These are phyloP conservation scores for Inga laurina DNA, from an alignment of 306 rosid species.

Conservation along the genomic window DNA sequence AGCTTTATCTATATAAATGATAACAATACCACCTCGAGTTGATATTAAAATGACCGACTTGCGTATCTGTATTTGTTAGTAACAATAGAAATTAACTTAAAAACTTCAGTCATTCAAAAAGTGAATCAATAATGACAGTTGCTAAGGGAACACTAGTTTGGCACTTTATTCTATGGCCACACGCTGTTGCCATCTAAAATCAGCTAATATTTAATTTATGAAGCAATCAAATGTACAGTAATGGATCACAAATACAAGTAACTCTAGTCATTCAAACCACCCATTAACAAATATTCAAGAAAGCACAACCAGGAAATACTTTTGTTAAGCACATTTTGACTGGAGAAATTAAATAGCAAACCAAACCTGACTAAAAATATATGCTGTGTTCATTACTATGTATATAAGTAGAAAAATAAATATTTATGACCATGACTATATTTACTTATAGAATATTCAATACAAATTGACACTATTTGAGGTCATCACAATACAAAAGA, in stretches of 20 bases:
- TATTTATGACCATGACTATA: neutral
- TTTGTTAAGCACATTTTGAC: slow-evolving; percentile 16
- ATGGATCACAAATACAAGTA: neutral
- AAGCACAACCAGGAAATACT: neutral
- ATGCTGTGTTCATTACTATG: neutral
- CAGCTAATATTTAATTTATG: slow-evolving; percentile 11
- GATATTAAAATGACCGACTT: neutral
- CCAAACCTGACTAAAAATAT: slow-evolving; percentile 16
- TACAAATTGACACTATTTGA: neutral
- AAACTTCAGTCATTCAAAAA: slow-evolving; percentile 8
- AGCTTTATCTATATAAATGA: slow-evolving; percentile 12
- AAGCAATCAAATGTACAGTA: neutral
- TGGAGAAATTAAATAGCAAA: slow-evolving; percentile 23
- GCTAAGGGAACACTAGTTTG: slow-evolving; percentile 9
- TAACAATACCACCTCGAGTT: slow-evolving; percentile 10
- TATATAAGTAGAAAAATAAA: neutral
- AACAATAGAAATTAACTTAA: slow-evolving; percentile 2
- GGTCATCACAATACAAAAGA: neutral
- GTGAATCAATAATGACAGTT: neutral
- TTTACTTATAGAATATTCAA: neutral
- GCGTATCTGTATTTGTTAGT: slow-evolving; percentile 15
- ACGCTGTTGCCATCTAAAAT: slow-evolving; percentile 12
- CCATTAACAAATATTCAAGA: slow-evolving; percentile 6
- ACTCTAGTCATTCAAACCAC: slow-evolving; percentile 24
- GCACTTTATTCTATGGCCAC: slow-evolving; percentile 13